Evolutionary conservation across 306 rosid genomes (phyloP), one percentile per base, ranked within the genome.

Genomic region (Prosopis cineraria): DNA sequence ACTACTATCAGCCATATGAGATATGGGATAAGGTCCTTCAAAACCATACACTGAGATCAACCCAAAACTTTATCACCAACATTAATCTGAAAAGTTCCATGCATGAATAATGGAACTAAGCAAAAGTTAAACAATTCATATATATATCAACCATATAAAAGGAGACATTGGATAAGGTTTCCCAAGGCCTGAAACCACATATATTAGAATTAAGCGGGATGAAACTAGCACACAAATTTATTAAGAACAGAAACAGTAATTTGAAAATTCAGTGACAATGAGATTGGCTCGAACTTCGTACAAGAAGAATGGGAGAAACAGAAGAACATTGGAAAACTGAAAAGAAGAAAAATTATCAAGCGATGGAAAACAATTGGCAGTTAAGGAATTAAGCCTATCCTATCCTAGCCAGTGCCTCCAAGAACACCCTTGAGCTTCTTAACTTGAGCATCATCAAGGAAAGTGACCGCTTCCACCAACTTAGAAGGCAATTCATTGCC

Each of bases 341-440:
- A 16, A 62, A 1, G 29, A 33, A 16, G 20, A 17, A 34, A 9
- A 64, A 10, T 1, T 7, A 27, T 17, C 68, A 60, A 31, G 68
- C 5, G 16, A 33, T 63, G 5, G 39, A 36, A 9, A 37, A 63
- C 5, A 39, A 40, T 13, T 2, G 2, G 11, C 3, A 37, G 4
- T 11, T 9, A 37, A 25, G 2, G 36, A 20, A 63, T 4, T 31
- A 4, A 11, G 56, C 6, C 17, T 5, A 37, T 10, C 79, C 69
- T 43, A 55, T 8, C 64, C 63, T 88, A 82, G 71, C 88, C 85
- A 47, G 76, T 80, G 47, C 98, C 96, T 10, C 98, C 98, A 75
- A 94, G 98, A 81, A 89, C 85, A 62, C 50, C 82, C 94, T 94
- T 94, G 20, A 94, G 92, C 89, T 93, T 93, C 86, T 79, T 89